Evolutionary conservation across 148 eudicot species (phyloP).

Genomic region (Amaranthus cruentus): DNA sequence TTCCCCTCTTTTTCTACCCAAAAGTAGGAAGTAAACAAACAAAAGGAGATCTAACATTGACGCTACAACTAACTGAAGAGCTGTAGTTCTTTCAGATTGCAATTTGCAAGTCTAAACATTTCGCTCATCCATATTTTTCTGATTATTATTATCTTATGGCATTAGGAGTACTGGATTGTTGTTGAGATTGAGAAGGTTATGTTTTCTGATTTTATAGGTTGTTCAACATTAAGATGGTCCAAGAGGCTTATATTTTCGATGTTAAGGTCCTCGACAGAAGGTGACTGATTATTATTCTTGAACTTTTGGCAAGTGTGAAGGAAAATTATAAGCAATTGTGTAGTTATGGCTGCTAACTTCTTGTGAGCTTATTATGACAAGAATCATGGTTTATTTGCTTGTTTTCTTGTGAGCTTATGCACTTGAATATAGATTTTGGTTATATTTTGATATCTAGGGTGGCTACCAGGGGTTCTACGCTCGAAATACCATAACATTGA

Average conservation of each 20-base stretch:
- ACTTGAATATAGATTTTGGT: neutral
- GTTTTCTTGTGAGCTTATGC: neutral
- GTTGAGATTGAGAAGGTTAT: slow-evolving; percentile 2
- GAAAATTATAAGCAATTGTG: no score
- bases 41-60: neutral
- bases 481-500: slow-evolving; percentile 55
- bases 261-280: slow-evolving; percentile 84
- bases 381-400: slow-evolving; percentile 22
- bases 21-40: neutral
- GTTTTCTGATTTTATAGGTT: slow-evolving; percentile 38
- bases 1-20: neutral
- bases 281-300: slow-evolving; percentile 25
- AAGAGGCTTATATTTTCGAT: slow-evolving; percentile 75
- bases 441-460: slow-evolving; percentile 41
- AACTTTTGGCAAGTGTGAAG: no score
- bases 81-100: neutral
- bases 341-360: neutral
- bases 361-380: neutral
- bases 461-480: slow-evolving; percentile 90
- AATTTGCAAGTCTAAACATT: neutral
- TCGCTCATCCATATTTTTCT: neutral
- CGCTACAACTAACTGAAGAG: neutral
- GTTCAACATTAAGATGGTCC: slow-evolving; percentile 71
- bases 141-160: no score
- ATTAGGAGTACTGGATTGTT: no score